Base-by-base conservation (phyloP, 805 yeast genomes). In the Lachancea sp. region DNA sequence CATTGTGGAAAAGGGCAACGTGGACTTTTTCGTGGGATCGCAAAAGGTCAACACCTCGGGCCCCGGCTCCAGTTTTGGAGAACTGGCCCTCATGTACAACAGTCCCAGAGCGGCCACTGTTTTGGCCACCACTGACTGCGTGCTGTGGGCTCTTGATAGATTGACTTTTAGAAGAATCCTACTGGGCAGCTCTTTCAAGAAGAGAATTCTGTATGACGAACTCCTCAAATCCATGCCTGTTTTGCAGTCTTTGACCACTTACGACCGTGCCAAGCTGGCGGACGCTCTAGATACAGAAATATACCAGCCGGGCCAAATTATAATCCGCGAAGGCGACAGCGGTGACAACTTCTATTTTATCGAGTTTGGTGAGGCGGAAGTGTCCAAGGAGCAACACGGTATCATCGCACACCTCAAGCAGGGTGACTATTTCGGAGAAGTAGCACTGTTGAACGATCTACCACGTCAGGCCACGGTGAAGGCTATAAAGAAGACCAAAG, bases 31-130 rank as follows among this genome's bases (percentile, higher is more conserved):
- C 55, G 90, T 85, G 27, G 78, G 87, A 62, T 67, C 63, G 18
- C 62, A 74, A 36, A 76, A 79, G 57, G 91, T 89, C 32, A 82
- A 78, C 60, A 71, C 84, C 1, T 75, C 86, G n/a, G 83, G 86
- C 9, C 80, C 87, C 33, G 97, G 98, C 6, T 79, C 95, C 3
- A 82, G 91, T 37, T 93, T 93, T 67, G 99, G 99, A 61, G 99
- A 93, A 67, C 75, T 93, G 59, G 99, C 99, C 2, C 75, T 93
- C 57, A 89, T 93, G 96, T 91, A 93, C 71, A 91, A 93, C 65
- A 81, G 96, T 16, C 97, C 97, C 50, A 81, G 99, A 68, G 98
- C 98, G 7, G 98, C 98, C 9, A 88, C 98, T 1, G 97, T 86
- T 1, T 57, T 75, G 22, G 90, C 96, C 9, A 65, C 72, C 19